Evolutionary conservation across 306 rosid genomes (phyloP), one percentile per base, ranked within the genome.

Genomic region (Clitoria ternatea): DNA sequence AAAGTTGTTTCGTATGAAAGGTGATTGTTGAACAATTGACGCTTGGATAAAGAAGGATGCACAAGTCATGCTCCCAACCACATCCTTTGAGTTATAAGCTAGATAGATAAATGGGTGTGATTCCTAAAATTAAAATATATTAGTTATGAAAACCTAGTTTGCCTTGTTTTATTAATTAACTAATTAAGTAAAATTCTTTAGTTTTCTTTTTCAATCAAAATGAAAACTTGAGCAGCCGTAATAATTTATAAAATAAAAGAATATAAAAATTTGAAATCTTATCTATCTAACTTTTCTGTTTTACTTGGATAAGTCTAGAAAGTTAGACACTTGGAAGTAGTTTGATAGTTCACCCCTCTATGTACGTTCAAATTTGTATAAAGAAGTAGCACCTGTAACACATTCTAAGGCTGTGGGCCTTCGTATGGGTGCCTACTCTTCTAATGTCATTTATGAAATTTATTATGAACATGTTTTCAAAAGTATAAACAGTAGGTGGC

Each of bases 341-440:
- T 69, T 3, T 14, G 76, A 47, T 22, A 17, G 42, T 13, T 32
- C 36, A 32, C 44, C 27, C 26, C 44, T 59, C 7, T 30, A 2
- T 64, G 40, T 30, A 29, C 10, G 0, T 59, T 69, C 33, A 61
- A 8, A 59, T 53, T 20, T 24, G 15, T 15, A 42, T 62, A 50
- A 37, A 26, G 26, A 12, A 61, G 20, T 0, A 39, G 48, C 65
- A 69, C 43, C 23, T 70, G 60, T 44, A 42, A 27, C 61, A 20
- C 45, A 70, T 62, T 63, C 73, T 70, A 53, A 62, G 68, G 36
- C 14, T 15, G 74, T 72, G 86, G 86, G 73, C 69, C 83, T 42
- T 65, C 1, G 18, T 69, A 66, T 62, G 69, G 74, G 63, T 72
- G 50, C 73, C 55, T 60, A 43, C 43, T 53, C 37, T 32, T 55